Percentiles rank a stretch among this genome's conserved stretches.
Conservation (phyloP, 148 eudicot species). For the Persicaria tinctoria region DNA sequence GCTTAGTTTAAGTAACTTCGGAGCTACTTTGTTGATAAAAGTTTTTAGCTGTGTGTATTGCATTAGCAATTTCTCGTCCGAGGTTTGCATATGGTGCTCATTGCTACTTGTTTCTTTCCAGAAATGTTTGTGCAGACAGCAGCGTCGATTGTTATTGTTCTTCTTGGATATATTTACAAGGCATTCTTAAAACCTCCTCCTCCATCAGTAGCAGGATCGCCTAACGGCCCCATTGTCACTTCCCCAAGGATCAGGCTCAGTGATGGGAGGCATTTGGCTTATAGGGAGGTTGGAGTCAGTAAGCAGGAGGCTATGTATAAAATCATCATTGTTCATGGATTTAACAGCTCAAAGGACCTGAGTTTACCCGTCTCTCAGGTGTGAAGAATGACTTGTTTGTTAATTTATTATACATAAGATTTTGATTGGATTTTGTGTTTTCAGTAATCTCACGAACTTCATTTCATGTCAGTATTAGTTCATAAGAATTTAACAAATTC, state of each 20-base stretch:
- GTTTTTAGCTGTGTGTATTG: not conserved
- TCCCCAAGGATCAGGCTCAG: constrained; percentile 18
- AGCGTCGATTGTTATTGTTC: not conserved
- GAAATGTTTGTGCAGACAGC: constrained; percentile 10
- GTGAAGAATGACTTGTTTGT: not conserved
- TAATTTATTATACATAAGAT: not conserved
- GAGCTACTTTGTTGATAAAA: not conserved
- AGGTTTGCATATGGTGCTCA: not conserved
- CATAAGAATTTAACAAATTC: not conserved
- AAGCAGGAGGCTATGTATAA: constrained; percentile 12
- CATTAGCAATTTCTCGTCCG: not conserved
- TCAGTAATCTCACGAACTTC: not conserved
- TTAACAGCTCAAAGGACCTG: constrained; percentile 55
- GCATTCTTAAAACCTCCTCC: not conserved
- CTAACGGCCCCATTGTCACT: constrained; percentile 18
- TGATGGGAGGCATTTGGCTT: constrained; percentile 22
- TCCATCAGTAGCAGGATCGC: constrained; percentile 26
- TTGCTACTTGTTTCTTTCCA: constrained; percentile 4
- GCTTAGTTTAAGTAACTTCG: not conserved
- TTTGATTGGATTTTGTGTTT: not conserved
- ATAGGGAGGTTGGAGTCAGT: constrained; percentile 15
- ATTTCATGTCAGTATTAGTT: not conserved
- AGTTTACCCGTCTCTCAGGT: constrained; percentile 43
- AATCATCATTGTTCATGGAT: constrained; percentile 43
- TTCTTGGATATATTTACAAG: not conserved